These are phyloP conservation scores for Claviceps africana DNA, from an alignment of 2,329 filamentous ascomycete species.

Conservation along the genomic window DNA sequence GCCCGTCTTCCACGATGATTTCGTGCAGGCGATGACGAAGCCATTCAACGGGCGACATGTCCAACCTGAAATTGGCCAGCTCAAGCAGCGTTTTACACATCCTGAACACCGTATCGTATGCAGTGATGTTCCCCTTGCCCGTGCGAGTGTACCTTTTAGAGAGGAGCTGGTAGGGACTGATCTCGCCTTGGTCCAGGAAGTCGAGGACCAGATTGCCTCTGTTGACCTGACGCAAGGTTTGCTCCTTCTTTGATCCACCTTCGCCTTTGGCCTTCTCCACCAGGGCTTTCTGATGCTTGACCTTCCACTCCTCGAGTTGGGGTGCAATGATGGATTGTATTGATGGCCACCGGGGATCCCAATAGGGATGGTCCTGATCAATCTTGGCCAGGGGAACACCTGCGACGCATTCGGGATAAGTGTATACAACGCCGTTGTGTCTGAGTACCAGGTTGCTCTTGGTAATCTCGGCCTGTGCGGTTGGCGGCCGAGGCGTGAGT, in stretches of 20 bases:
- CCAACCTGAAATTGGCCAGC: slow-evolving; percentile 37
- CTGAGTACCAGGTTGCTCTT: slow-evolving; percentile 29
- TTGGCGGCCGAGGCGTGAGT: slow-evolving; percentile 14
- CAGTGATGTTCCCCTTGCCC: slow-evolving; percentile 26
- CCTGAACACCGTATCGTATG: slow-evolving; percentile 44
- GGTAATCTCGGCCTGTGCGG: slow-evolving; percentile 25
- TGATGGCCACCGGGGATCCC: slow-evolving; percentile 39
- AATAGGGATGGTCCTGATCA: slow-evolving; percentile 35
- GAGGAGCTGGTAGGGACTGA: slow-evolving; percentile 43
- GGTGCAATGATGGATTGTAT: slow-evolving; percentile 29
- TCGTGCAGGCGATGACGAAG: slow-evolving; percentile 42
- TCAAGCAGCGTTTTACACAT: slow-evolving; percentile 40
- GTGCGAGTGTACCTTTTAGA: slow-evolving; percentile 34
- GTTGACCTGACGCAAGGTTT: slow-evolving; percentile 42
- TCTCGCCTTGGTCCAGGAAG: slow-evolving; percentile 34
- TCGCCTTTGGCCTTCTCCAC: slow-evolving; percentile 19
- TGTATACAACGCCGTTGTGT: slow-evolving; percentile 35
- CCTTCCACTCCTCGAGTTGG: slow-evolving; percentile 32
- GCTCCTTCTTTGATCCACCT: slow-evolving; percentile 30
- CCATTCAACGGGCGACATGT: slow-evolving; percentile 40
- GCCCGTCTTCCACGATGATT: slow-evolving; percentile 27
- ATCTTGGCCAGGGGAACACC: slow-evolving; percentile 42
- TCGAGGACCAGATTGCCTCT: slow-evolving; percentile 38
- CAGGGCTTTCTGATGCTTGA: slow-evolving; percentile 28
- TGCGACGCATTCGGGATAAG: slow-evolving; percentile 35